Percentiles rank a stretch among this genome's conserved stretches.
Evolutionary conservation across 2,329 filamentous ascomycete genomes (phyloP).

Genomic region (Penicillium sp.): DNA sequence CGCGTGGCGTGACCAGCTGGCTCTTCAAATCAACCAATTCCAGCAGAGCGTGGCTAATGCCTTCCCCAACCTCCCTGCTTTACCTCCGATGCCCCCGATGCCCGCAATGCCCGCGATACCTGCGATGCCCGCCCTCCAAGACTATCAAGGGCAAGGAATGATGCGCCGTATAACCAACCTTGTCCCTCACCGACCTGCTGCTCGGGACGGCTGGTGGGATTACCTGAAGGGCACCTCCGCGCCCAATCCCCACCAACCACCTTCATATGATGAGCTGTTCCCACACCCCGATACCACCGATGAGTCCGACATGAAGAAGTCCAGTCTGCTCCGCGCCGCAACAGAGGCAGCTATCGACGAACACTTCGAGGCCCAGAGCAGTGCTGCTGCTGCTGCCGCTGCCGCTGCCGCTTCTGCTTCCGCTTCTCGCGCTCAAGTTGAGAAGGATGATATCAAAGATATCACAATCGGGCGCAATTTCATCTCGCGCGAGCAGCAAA

Average conservation of each 20-base stretch:
- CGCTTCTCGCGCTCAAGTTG: slow-evolving; percentile 18
- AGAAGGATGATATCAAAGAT: slow-evolving; percentile 39
- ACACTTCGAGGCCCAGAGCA: slow-evolving; percentile 42
- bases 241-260: slow-evolving; percentile 57
- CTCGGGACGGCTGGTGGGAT: slow-evolving; percentile 63
- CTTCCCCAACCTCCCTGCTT: slow-evolving; percentile 60
- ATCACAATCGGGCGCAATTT: slow-evolving; percentile 44
- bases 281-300: slow-evolving; percentile 48
- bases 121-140: slow-evolving; percentile 63
- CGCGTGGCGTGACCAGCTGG: slow-evolving; percentile 70
- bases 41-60: slow-evolving; percentile 68
- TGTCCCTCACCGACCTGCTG: slow-evolving; percentile 64
- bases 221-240: slow-evolving; percentile 54
- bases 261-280: slow-evolving; percentile 77
- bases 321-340: slow-evolving; percentile 43
- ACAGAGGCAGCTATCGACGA: slow-evolving; percentile 46
- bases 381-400: slow-evolving; percentile 19
- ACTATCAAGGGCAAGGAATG: slow-evolving; percentile 71
- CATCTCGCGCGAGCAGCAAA: slow-evolving; percentile 47
- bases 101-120: slow-evolving; percentile 58
- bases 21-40: slow-evolving; percentile 71
- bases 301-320: slow-evolving; percentile 42
- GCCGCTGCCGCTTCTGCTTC: slow-evolving; percentile 19
- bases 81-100: slow-evolving; percentile 55
- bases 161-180: slow-evolving; percentile 70